Percentiles rank a stretch among this genome's conserved stretches.
phyloP scores from a whole-genome alignment of 2,329 filamentous ascomycete species.

The Cadophora sp. region DNA sequence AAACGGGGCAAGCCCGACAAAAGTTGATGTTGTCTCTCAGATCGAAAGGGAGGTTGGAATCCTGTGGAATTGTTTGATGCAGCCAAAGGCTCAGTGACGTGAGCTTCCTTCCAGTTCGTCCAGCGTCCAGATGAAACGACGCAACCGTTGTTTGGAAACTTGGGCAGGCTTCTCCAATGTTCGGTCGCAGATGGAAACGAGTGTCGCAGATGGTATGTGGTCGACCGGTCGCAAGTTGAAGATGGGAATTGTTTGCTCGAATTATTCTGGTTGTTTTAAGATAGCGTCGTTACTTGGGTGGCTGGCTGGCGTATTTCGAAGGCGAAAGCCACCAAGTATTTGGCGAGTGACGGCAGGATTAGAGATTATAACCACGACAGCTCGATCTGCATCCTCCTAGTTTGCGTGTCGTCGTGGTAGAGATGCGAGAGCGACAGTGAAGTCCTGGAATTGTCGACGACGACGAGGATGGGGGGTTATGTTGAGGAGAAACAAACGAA shows the following conservation, averaged over 20 bases:
- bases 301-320: neutral
- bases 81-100: constrained; percentile 25
- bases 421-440: constrained; percentile 13
- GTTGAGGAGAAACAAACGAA: constrained; percentile 21
- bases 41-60: constrained; percentile 23
- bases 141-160: constrained; percentile 27
- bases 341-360: neutral
- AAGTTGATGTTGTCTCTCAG: constrained; percentile 16
- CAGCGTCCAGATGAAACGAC: constrained; percentile 30
- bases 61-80: constrained; percentile 16
- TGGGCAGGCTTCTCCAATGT: constrained; percentile 19
- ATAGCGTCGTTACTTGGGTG: neutral
- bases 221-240: neutral
- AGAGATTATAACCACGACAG: constrained; percentile 2
- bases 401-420: neutral
- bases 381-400: neutral
- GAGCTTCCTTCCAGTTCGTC: constrained; percentile 22
- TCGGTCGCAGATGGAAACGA: constrained; percentile 30
- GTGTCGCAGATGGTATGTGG: neutral
- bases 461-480: neutral
- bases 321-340: neutral
- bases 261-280: neutral
- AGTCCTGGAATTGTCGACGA: constrained; percentile 16
- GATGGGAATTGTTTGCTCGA: constrained; percentile 4
- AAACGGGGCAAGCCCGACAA: constrained; percentile 26